phyloP scores from a whole-genome alignment of 2,329 filamentous ascomycete genomes.

The Calonectria pseudoturangicola region DNA sequence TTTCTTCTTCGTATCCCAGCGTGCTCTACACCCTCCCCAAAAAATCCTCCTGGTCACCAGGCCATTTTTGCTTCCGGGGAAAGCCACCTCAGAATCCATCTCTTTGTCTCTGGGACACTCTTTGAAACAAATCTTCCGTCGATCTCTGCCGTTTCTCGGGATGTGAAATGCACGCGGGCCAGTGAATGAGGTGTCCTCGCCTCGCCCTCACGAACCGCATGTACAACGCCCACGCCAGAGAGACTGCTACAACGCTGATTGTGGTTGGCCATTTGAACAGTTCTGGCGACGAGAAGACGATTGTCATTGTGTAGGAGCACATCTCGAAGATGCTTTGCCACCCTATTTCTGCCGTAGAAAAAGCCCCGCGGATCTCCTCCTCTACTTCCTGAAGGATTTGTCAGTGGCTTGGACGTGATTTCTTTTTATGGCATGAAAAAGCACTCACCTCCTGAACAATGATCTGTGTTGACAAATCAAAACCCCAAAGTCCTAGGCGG shows the following conservation, averaged over 20 bases:
- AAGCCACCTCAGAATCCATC: conserved; percentile 43
- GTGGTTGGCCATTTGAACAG: conserved; percentile 79
- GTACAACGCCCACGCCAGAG: conserved; percentile 55
- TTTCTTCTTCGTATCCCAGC: conserved; percentile 17
- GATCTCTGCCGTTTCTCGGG: conserved; percentile 51
- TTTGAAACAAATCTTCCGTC: conserved; percentile 49
- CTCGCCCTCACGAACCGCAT: conserved; percentile 56
- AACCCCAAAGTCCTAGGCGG: conserved; percentile 77
- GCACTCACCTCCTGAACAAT: conserved; percentile 75
- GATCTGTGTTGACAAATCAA: conserved; percentile 75
- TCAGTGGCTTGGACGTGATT: conserved; percentile 14
- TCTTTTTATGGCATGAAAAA: background rate
- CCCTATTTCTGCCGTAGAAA: conserved; percentile 80
- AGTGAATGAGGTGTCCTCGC: conserved; percentile 60
- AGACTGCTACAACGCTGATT: conserved; percentile 74
- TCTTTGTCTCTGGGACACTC: conserved; percentile 45
- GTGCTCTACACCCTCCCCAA: conserved; percentile 17
- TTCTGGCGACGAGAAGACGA: conserved; percentile 76
- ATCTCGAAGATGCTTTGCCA: conserved; percentile 84
- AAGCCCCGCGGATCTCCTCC: conserved; percentile 75
- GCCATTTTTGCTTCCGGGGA: background rate
- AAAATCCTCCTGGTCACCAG: conserved; percentile 30
- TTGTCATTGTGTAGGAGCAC: conserved; percentile 78
- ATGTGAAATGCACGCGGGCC: conserved; percentile 52
- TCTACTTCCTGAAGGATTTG: conserved; percentile 69